Evolutionary conservation across 495 filamentous ascomycete genomes (phyloP).

Genomic region (Friedmanniomyces simplex): DNA sequence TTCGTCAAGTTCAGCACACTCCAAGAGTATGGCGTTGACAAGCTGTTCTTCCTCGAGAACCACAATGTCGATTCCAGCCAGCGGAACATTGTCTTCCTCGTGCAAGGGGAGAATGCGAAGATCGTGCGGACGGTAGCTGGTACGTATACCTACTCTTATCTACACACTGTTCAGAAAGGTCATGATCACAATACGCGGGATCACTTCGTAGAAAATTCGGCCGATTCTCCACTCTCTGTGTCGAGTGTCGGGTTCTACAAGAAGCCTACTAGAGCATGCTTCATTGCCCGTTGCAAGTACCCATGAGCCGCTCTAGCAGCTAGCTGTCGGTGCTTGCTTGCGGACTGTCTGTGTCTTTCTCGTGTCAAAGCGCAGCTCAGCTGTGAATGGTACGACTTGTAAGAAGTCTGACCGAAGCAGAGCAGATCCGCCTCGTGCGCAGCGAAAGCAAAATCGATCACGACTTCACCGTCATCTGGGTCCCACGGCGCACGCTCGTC

Average conservation of each 20-base stretch:
- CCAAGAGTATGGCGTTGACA: constrained; percentile 92
- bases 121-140: constrained; percentile 78
- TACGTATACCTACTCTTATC: constrained; percentile 41
- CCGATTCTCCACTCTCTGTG: constrained; percentile 45
- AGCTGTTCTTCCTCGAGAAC: constrained; percentile 90
- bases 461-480: constrained; percentile 91
- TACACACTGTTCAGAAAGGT: neutral
- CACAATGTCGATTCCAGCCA: constrained; percentile 86
- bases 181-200: constrained; percentile 28
- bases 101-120: constrained; percentile 73
- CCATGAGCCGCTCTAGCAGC: neutral
- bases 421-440: constrained; percentile 83
- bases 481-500: constrained; percentile 81
- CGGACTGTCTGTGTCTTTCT: neutral
- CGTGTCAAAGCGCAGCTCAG: neutral
- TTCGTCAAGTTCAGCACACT: constrained; percentile 88
- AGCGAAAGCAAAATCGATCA: constrained; percentile 76
- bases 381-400: neutral
- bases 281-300: constrained; percentile 38
- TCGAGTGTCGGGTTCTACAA: constrained; percentile 51
- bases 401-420: constrained; percentile 30
- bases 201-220: constrained; percentile 55
- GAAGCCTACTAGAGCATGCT: neutral
- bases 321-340: too few relatives aligned
- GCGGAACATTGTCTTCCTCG: constrained; percentile 89